A percentile compares a stretch with the other conserved stretches of the same genome.
These are phyloP conservation scores for Protomyces arabidopsidicola DNA, from an alignment of 1,139 yeast species.

Conservation along the genomic window DNA sequence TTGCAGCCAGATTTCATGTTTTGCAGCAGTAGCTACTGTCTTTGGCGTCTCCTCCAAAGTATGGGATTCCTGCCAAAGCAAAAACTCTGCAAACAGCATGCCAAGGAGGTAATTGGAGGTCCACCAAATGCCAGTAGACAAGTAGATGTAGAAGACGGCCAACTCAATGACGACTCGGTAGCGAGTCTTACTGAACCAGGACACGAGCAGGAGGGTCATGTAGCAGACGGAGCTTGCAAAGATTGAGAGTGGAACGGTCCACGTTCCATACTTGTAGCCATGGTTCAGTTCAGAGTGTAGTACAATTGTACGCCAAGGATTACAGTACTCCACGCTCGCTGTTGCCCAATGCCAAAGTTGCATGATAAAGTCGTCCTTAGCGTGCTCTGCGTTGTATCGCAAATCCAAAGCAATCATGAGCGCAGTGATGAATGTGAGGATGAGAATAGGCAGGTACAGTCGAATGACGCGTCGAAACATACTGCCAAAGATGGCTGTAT, in stretches of 20 bases:
- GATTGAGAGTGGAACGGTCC: neutral
- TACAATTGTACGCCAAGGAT: neutral
- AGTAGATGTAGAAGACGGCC: neutral
- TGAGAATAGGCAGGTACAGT: constrained; percentile 1
- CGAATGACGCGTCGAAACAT: constrained; percentile 8
- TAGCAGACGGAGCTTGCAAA: neutral
- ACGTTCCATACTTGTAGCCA: neutral
- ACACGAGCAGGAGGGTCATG: neutral
- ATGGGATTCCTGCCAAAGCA: neutral
- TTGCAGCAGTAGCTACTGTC: too few relatives aligned
- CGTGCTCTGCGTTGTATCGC: neutral
- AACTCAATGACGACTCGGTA: neutral
- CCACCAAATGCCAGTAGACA: neutral
- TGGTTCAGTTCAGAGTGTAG: neutral
- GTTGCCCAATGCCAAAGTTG: constrained; percentile 2
- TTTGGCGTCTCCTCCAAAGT: too few relatives aligned
- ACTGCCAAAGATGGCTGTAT: neutral
- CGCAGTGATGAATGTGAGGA: neutral
- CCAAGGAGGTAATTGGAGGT: neutral
- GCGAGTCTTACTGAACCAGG: neutral
- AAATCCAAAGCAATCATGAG: neutral
- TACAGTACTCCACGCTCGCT: neutral
- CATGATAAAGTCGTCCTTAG: neutral
- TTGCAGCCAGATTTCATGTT: too few relatives aligned
- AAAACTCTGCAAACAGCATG: neutral